Evolutionary conservation across 140 eudicot genomes (phyloP), one percentile per base, ranked within the genome.

Genomic region (Oenanthe javanica): DNA sequence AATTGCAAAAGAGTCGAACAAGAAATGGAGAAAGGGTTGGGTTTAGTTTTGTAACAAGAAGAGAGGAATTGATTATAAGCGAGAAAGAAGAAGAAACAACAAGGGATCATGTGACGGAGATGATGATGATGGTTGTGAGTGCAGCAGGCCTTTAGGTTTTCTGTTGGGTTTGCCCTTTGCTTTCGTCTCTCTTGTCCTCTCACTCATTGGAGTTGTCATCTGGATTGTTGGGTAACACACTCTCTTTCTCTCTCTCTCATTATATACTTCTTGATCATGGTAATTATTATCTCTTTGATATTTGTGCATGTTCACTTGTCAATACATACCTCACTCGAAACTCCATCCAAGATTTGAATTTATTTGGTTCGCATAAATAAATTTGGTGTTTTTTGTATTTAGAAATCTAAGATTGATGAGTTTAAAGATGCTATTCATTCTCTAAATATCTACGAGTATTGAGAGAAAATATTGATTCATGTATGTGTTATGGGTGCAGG

Each of bases 91-190:
- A 1, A 46, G 7, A 46, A 49, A 49, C 10, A 0, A 47, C 50
- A 50, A 50, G 55, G 12, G 55, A 50, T 50, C 55, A 18, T 87
- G 92, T 67, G 54, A 49, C 31, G 21, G 84, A 21, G 73, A 85
- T 36, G 86, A 54, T 21, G 91, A 87, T 21, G 91, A 87, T 18
- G 94, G 81, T 46, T 88, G 90, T 38, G 67, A 85, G 70, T 93
- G 72, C 36, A 81, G 98, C 85, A 79, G 97, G 51, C 98, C 98
- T 25, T 50, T 93, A 52, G 98, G 97, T 18, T 93, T 93, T 83
- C 90, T 93, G 0, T 75, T 93, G 77, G 98, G 97, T 66, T 92
- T 93, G 16, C 98, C 98, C 69, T 93, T 93, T 66, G 98, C 97
- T 82, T 84, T 91, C 46, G 89, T 93, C 43, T 55, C 93, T 36